These are phyloP conservation scores for Rutstroemia sydowiana DNA, from an alignment of 2,329 filamentous ascomycete genomes.

Conservation along the genomic window DNA sequence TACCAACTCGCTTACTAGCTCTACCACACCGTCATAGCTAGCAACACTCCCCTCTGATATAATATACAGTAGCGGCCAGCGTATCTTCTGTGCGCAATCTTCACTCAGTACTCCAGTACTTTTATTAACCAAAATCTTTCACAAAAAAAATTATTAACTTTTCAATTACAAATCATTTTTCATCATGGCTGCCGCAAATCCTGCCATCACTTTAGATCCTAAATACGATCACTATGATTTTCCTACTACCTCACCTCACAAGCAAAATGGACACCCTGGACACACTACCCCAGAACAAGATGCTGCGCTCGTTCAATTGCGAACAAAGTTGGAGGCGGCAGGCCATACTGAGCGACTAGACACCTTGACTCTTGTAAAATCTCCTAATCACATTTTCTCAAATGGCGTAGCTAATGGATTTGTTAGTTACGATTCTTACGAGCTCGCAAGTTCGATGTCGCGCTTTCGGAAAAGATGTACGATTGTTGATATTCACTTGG, in stretches of 20 bases:
- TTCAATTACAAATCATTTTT: conserved; percentile 1
- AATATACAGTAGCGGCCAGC: background rate
- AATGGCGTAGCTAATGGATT: background rate
- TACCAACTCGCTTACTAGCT: background rate
- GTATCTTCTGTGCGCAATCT: background rate
- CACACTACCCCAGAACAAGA: conserved; percentile 81
- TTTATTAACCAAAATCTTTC: background rate
- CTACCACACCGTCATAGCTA: conserved; percentile 1
- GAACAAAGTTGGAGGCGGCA: conserved; percentile 73
- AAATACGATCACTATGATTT: conserved; percentile 97
- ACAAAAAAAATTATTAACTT: background rate
- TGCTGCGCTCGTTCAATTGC: conserved; percentile 80
- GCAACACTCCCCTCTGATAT: background rate
- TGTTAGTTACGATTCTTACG: conserved; percentile 76
- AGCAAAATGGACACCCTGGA: conserved; percentile 74
- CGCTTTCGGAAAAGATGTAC: conserved; percentile 79
- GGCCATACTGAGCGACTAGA: conserved; percentile 81
- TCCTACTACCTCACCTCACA: conserved; percentile 67
- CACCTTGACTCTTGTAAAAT: conserved; percentile 76
- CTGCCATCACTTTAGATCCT: conserved; percentile 52
- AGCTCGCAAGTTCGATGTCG: conserved; percentile 90
- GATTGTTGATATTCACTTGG: conserved; percentile 27
- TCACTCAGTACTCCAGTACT: background rate
- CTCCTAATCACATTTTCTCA: background rate
- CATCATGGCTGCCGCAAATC: conserved; percentile 24